Conservation (phyloP, 331 rosid species). For the Spiraea crenata region DNA sequence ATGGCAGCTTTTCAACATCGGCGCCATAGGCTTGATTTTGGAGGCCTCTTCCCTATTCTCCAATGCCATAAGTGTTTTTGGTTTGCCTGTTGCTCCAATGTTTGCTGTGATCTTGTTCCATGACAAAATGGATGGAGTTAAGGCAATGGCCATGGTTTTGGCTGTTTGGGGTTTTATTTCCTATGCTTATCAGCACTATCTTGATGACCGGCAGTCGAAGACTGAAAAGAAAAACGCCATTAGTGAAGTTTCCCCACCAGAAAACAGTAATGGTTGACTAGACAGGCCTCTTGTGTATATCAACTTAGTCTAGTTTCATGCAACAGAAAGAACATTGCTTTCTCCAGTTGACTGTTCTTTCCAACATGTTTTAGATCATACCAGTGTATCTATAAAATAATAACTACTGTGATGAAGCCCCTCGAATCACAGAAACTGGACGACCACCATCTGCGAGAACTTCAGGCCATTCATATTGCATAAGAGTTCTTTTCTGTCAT, state of each 20-base stretch:
- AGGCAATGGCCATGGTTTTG: slow-evolving; percentile 60
- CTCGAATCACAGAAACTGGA: slow-evolving; percentile 3
- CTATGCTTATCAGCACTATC: slow-evolving; percentile 59
- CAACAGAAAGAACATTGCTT: neutral
- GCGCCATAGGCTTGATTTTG: slow-evolving; percentile 54
- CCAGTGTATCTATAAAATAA: neutral
- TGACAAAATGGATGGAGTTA: slow-evolving; percentile 59
- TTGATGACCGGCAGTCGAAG: slow-evolving; percentile 35
- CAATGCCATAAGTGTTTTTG: slow-evolving; percentile 52
- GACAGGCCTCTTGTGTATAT: neutral
- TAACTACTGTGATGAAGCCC: neutral
- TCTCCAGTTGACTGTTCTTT: neutral
- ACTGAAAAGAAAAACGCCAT: neutral
- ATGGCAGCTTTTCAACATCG: slow-evolving; percentile 52
- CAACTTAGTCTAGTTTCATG: neutral
- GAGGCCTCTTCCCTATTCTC: slow-evolving; percentile 77
- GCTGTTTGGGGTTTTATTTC: slow-evolving; percentile 71
- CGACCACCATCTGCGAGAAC: neutral
- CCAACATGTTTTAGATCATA: slow-evolving; percentile 1
- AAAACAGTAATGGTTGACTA: slow-evolving; percentile 8
- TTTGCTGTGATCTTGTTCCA: slow-evolving; percentile 55
- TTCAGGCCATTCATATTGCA: neutral
- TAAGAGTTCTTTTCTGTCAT: neutral
- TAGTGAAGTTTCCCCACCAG: neutral
- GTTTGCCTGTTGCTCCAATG: slow-evolving; percentile 63